Conservation (phyloP, 306 rosid genomes). For the Vigna reflexopilosa region DNA sequence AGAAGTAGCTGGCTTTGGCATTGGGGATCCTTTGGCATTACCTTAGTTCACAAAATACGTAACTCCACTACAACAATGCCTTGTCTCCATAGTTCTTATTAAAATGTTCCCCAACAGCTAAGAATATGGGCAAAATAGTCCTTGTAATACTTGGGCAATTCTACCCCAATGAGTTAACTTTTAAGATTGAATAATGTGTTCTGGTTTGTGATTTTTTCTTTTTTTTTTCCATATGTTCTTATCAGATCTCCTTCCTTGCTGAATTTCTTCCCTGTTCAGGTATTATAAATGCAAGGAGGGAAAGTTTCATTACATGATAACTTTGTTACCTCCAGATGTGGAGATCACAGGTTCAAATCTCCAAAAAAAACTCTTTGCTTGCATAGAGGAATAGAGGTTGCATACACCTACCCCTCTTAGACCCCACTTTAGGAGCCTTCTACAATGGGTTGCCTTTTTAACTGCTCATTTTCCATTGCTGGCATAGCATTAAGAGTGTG, state of each 20-base stretch:
- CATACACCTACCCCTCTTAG: not conserved
- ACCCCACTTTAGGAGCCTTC: not conserved
- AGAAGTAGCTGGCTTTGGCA: no score
- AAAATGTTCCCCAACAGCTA: not conserved
- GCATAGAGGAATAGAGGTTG: not conserved
- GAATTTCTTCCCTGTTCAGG: not conserved
- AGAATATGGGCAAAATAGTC: not conserved
- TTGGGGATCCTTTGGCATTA: no score
- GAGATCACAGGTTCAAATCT: not conserved
- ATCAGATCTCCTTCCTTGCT: not conserved
- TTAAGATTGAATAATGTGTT: not conserved
- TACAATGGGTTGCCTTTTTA: not conserved
- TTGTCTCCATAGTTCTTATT: not conserved
- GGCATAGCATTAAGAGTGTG: not conserved
- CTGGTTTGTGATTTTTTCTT: not conserved
- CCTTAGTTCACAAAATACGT: not conserved
- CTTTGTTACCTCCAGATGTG: not conserved
- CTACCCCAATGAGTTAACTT: not conserved
- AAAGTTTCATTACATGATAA: not conserved
- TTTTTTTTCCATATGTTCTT: not conserved
- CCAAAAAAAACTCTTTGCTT: not conserved
- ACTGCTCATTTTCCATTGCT: not conserved
- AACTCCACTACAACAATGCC: constrained; percentile 6
- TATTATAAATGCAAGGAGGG: no score
- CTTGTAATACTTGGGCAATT: not conserved